Percentiles rank a stretch among this genome's conserved stretches.
Evolutionary conservation across 1,139 yeast genomes (phyloP).

Genomic region (Taphrina deformans): DNA sequence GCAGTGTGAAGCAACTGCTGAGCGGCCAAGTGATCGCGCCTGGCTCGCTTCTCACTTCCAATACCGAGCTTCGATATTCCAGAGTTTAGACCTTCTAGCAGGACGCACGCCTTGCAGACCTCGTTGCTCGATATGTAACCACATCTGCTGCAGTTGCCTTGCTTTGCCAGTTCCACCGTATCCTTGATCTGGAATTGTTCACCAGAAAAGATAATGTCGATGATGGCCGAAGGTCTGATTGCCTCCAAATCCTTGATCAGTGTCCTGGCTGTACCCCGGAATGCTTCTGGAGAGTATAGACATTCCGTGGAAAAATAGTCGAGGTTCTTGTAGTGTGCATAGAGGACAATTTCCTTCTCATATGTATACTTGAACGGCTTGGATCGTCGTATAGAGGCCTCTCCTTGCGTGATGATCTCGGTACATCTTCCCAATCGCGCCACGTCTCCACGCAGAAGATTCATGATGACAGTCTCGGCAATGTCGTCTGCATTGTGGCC

Average conservation of each 20-base stretch:
- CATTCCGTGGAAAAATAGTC: conserved; percentile 98
- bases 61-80: conserved; percentile 54
- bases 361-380: conserved; percentile 95
- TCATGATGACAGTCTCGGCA: conserved; percentile 98
- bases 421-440: conserved; percentile 92
- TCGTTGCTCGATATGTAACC: conserved; percentile 87
- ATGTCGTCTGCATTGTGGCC: conserved; percentile 99
- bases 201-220: conserved; percentile 92
- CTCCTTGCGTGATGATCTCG: conserved; percentile 68
- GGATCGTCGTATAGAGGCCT: conserved; percentile 63
- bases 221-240: conserved; percentile 86
- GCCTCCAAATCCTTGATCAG: conserved; percentile 86
- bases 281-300: conserved; percentile 97
- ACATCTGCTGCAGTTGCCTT: conserved; percentile 69
- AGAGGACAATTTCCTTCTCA: conserved; percentile 94
- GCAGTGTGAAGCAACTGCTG: conserved; percentile 1
- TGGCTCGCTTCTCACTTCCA: conserved; percentile 31
- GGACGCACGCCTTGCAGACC: conserved; percentile 89
- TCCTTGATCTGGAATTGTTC: conserved; percentile 67
- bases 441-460: conserved; percentile 85
- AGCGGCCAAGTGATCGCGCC: conserved; percentile 22
- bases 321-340: conserved; percentile 92
- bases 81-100: conserved; percentile 79
- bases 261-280: conserved; percentile 94
- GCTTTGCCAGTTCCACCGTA: conserved; percentile 49